Base-by-base conservation (phyloP, 139 green algal genomes). In the Coccomyxa sp. region DNA sequence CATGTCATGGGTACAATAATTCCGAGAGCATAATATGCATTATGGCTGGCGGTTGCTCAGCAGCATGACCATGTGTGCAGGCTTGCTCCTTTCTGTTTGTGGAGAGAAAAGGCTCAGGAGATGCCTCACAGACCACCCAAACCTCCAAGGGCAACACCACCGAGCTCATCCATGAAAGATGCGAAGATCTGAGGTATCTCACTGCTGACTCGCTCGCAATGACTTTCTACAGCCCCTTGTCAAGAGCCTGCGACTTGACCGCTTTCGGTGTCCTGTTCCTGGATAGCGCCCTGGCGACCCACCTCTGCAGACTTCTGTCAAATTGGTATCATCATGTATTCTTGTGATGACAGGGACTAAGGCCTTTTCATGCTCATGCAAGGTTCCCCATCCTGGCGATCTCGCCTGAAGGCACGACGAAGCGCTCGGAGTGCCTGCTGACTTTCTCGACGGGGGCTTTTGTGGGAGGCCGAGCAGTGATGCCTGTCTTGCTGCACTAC, bases 81-180 rank as follows among this genome's bases (percentile, higher is more conserved):
- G 74, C 70, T 18, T 73, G 89, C 70, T 84, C 88, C 70, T 86
- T 90, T n/a, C 70, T 90, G n/a, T 90, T 90, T 44, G 74, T 90
- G 9, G 58, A 83, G 75, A 72, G 86, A 18, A 69, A 50, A 5
- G 84, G 84, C 38, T 82, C 68, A 37, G 39, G 50, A 41, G 86
- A 88, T 72, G 41, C 39, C 16, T 14, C 33, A 39, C 84, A 88
- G 76, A 73, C 55, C 12, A 29, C 27, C 22, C 41, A 70, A 34
- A 38, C 44, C 39, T 40, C 38, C 55, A 39, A 22, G 9, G 73
- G 73, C 55, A 79, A 70, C 38, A 73, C 72, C 38, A 70, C 73
- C 34, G 55, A 70, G 24, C 58, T 73, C 0, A 87, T 89, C 35
- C 39, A 44, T 2, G 69, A 74, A 12, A 54, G 86, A 4, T 81